Percentiles rank a stretch among this genome's conserved stretches.
Evolutionary conservation across 2,329 filamentous ascomycete genomes (phyloP).

Genomic region (Exserohilum rostratum): DNA sequence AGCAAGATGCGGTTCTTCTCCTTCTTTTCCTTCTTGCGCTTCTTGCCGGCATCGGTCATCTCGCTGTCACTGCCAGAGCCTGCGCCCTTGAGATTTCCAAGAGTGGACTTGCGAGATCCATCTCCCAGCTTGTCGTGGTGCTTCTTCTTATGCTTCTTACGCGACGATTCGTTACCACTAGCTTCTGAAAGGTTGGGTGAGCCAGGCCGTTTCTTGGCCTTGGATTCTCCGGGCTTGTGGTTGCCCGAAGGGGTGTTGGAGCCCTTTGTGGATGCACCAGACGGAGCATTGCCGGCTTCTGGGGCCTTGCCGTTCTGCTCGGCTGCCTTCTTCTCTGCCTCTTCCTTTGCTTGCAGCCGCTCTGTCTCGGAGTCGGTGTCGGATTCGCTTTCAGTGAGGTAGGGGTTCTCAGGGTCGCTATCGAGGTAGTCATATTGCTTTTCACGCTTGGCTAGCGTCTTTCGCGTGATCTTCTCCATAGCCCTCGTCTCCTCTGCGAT

Average conservation of each 20-base stretch:
- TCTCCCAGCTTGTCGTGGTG: slow-evolving; percentile 33
- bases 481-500: slow-evolving; percentile 73
- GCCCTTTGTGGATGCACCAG: slow-evolving; percentile 71
- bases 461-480: slow-evolving; percentile 77
- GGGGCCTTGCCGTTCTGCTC: slow-evolving; percentile 55
- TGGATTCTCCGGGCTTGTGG: slow-evolving; percentile 56
- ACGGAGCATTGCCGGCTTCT: slow-evolving; percentile 52
- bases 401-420: slow-evolving; percentile 66
- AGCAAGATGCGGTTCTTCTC: slow-evolving; percentile 64
- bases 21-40: slow-evolving; percentile 63
- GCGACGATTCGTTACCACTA: slow-evolving; percentile 86
- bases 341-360: slow-evolving; percentile 63
- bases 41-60: slow-evolving; percentile 69
- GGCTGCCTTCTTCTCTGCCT: slow-evolving; percentile 56
- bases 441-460: slow-evolving; percentile 82
- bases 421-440: slow-evolving; percentile 89
- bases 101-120: slow-evolving; percentile 32
- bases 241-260: slow-evolving; percentile 69
- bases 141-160: slow-evolving; percentile 61
- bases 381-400: slow-evolving; percentile 39
- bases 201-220: slow-evolving; percentile 78
- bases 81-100: slow-evolving; percentile 48
- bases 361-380: slow-evolving; percentile 67
- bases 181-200: slow-evolving; percentile 89
- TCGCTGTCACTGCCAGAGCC: slow-evolving; percentile 75